Conservation (phyloP, 768 basidiomycete genomes). For the Xerocomus potaroensis region DNA sequence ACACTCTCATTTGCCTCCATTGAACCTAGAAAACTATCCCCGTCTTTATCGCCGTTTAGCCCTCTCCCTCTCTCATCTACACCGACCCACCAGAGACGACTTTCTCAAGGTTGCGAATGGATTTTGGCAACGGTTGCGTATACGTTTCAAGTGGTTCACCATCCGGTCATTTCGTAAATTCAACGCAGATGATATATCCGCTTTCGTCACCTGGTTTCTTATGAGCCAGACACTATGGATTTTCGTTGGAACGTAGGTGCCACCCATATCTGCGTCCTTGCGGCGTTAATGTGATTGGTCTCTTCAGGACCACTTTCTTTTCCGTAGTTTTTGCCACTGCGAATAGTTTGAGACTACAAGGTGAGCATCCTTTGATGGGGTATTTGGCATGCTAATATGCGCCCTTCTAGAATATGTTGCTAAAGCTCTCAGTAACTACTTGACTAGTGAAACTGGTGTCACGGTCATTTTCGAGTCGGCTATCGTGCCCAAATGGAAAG, state of each 20-base stretch:
- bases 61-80: slow-evolving; percentile 67
- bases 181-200: slow-evolving; percentile 95
- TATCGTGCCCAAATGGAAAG: slow-evolving; percentile 97
- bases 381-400: slow-evolving; percentile 2
- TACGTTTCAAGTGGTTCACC: slow-evolving; percentile 97
- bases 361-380: slow-evolving; percentile 35
- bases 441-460: slow-evolving; percentile 90
- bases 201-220: slow-evolving; percentile 93
- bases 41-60: slow-evolving; percentile 80
- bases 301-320: slow-evolving; percentile 83
- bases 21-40: slow-evolving; percentile 65
- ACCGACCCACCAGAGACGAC: slow-evolving; percentile 83
- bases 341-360: slow-evolving; percentile 83
- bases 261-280: background rate
- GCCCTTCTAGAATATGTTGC: slow-evolving; percentile 69
- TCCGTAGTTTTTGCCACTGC: slow-evolving; percentile 86
- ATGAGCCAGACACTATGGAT: slow-evolving; percentile 97
- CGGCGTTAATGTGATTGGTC: slow-evolving; percentile 6
- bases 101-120: slow-evolving; percentile 80
- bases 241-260: slow-evolving; percentile 64
- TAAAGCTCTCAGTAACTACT: slow-evolving; percentile 82
- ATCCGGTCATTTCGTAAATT: slow-evolving; percentile 93
- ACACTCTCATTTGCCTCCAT: slow-evolving; percentile 23
- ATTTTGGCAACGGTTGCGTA: slow-evolving; percentile 86
- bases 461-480: slow-evolving; percentile 96